Conservation (phyloP, 345 rosid genomes). For the Limnanthes douglasii region DNA sequence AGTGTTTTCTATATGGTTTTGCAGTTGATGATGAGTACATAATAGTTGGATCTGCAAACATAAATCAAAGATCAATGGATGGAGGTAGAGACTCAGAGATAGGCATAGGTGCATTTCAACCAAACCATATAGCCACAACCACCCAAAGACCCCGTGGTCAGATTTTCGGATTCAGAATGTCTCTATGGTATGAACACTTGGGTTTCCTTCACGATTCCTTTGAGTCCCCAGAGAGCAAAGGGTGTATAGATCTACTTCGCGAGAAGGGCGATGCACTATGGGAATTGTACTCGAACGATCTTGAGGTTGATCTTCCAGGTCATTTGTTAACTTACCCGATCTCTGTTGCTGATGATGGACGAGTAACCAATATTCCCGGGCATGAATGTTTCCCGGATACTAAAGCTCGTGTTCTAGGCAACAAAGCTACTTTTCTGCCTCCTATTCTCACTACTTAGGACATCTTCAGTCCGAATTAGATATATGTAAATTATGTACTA, state of each 20-base stretch:
- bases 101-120: conserved; percentile 85
- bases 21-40: conserved; percentile 88
- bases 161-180: conserved; percentile 40
- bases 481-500: too few species aligned
- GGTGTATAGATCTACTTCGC: conserved; percentile 26
- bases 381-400: conserved; percentile 53
- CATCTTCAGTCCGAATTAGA: not conserved
- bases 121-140: conserved; percentile 25
- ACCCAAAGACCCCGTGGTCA: conserved; percentile 25
- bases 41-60: conserved; percentile 81
- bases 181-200: conserved; percentile 59
- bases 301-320: conserved; percentile 17
- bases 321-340: conserved; percentile 63
- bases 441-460: conserved; percentile 49
- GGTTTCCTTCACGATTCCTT: conserved; percentile 3
- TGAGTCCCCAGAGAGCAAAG: conserved; percentile 18
- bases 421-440: conserved; percentile 26
- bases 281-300: conserved; percentile 19
- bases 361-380: conserved; percentile 21
- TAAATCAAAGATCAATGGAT: conserved; percentile 88
- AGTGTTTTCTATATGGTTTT: not conserved
- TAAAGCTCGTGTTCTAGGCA: conserved; percentile 42
- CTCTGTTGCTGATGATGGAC: conserved; percentile 22
- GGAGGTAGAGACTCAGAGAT: conserved; percentile 78
- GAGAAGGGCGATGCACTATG: conserved; percentile 20